phyloP scores from a whole-genome alignment of 805 yeast species.

The Maudiozyma barnettii region DNA sequence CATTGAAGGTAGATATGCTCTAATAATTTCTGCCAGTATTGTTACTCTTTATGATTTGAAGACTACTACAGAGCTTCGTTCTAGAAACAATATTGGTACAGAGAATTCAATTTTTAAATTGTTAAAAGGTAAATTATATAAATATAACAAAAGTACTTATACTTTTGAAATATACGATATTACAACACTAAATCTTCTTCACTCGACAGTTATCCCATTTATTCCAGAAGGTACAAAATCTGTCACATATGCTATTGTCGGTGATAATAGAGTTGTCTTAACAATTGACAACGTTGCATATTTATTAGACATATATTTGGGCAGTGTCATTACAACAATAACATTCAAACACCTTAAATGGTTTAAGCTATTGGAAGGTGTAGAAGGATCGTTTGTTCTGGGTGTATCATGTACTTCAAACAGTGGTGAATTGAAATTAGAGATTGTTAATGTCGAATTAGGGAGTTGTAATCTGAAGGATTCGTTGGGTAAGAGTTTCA shows the following conservation, averaged over 20 bases:
- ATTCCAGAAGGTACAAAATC: conserved; percentile 7
- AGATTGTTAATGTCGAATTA: conserved; percentile 38
- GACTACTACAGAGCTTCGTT: conserved; percentile 8
- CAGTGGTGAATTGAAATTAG: conserved; percentile 14
- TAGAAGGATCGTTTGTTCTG: conserved; percentile 7
- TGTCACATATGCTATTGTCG: conserved; percentile 21
- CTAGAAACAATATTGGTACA: conserved; percentile 1
- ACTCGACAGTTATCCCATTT: conserved; percentile 19
- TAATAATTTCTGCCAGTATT: conserved; percentile 3
- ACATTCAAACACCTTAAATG: conserved; percentile 5
- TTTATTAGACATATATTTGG: conserved; percentile 20
- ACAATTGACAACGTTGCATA: conserved; percentile 22
- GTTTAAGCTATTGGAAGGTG: conserved; percentile 6
- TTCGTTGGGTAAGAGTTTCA: conserved; percentile 53
- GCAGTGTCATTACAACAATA: conserved; percentile 6
- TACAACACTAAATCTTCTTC: conserved; percentile 6
- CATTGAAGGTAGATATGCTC: conserved; percentile 5
- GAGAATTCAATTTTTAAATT: conserved; percentile 1
- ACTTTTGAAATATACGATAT: conserved; percentile 8
- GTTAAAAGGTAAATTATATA: conserved; percentile 6
- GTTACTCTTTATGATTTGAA: conserved; percentile 8
- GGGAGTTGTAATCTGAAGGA: conserved; percentile 64
- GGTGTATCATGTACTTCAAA: conserved; percentile 6
- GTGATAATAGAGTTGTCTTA: conserved; percentile 23
- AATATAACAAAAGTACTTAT: background rate